Conservation (phyloP, 2,329 filamentous ascomycete genomes). For the Fusarium tanahbumbuense region DNA sequence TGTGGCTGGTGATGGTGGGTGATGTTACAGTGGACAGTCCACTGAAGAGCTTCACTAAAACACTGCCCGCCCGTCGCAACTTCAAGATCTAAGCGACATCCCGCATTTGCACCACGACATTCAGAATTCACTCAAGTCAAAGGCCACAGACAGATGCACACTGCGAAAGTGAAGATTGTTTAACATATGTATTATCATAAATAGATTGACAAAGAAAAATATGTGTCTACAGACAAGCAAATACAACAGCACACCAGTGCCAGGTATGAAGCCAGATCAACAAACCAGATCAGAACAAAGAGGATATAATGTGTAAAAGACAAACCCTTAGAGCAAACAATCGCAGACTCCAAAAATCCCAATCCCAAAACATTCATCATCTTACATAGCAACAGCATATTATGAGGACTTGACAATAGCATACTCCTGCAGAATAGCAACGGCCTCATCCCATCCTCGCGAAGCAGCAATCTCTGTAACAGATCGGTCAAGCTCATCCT, state of each 20-base stretch:
- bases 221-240: slow-evolving; percentile 22
- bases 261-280: slow-evolving; percentile 22
- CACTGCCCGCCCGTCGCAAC: neutral
- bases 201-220: slow-evolving; percentile 34
- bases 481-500: slow-evolving; percentile 65
- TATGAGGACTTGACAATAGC: slow-evolving; percentile 27
- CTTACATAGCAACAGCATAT: slow-evolving; percentile 22
- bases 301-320: slow-evolving; percentile 35
- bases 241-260: slow-evolving; percentile 12
- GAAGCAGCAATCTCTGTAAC: slow-evolving; percentile 69
- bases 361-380: slow-evolving; percentile 32
- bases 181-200: slow-evolving; percentile 24
- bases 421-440: slow-evolving; percentile 55
- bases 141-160: too few species aligned
- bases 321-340: neutral
- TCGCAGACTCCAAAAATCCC: slow-evolving; percentile 37
- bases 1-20: too few species aligned
- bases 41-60: neutral
- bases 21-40: neutral
- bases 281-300: slow-evolving; percentile 15
- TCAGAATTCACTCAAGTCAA: neutral
- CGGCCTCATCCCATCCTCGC: slow-evolving; percentile 69
- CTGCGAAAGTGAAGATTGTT: neutral
- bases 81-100: neutral
- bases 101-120: neutral